Conservation (phyloP, 768 basidiomycete genomes). For the Psilocybe sp. region DNA sequence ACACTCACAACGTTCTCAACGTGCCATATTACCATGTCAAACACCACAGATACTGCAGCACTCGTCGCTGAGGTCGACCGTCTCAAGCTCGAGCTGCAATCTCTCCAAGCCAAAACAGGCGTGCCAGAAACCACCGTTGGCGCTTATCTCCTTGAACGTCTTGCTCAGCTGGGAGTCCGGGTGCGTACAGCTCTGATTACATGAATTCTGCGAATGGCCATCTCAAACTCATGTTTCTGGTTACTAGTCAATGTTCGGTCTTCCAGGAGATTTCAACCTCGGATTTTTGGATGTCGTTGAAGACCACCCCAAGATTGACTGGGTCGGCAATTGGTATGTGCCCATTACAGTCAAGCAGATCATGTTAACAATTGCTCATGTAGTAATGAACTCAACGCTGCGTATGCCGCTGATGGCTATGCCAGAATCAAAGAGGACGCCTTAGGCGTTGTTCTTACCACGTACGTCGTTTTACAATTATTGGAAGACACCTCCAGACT, state of each 20-base stretch:
- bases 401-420: constrained; percentile 93
- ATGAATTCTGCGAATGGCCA: not conserved
- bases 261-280: constrained; percentile 88
- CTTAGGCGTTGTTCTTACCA: constrained; percentile 76
- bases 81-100: constrained; percentile 44
- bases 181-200: constrained; percentile 26
- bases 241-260: constrained; percentile 71
- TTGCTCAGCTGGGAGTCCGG: constrained; percentile 63
- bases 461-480: constrained; percentile 36
- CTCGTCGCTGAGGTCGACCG: constrained; percentile 31
- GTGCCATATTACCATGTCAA: constrained; percentile 11
- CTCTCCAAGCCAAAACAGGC: constrained; percentile 35
- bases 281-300: constrained; percentile 78
- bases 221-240: not conserved
- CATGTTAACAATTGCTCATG: not conserved
- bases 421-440: constrained; percentile 78
- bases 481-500: not conserved
- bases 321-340: constrained; percentile 82
- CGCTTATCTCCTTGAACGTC: constrained; percentile 58
- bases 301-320: constrained; percentile 71
- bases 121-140: constrained; percentile 48
- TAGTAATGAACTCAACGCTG: constrained; percentile 82
- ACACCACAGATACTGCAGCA: constrained; percentile 13
- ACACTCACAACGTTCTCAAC: not conserved
- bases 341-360: constrained; percentile 35